Evolutionary conservation across 768 basidiomycete genomes (phyloP).

Genomic region (Boletus huronensis): DNA sequence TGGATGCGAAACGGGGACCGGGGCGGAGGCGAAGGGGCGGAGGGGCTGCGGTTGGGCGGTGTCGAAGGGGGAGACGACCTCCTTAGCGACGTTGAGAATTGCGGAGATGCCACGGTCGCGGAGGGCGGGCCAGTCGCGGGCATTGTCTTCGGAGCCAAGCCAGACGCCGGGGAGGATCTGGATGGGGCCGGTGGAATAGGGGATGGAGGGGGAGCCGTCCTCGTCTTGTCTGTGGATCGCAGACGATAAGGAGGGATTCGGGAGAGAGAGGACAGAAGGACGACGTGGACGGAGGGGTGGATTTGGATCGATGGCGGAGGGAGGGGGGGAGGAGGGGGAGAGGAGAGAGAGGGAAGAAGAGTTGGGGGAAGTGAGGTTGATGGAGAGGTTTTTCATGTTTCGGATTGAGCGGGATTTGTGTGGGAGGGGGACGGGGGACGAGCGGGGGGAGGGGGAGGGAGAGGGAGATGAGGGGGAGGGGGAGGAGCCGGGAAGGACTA

Average conservation of each 20-base stretch:
- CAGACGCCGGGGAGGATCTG: conserved; percentile 84
- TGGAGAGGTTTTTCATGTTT: conserved; percentile 77
- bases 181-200: conserved; percentile 78
- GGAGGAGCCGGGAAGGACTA: conserved; percentile 30
- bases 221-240: conserved; percentile 64
- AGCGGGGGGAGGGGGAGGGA: background rate
- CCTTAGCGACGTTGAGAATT: conserved; percentile 91
- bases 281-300: conserved; percentile 47
- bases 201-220: conserved; percentile 54
- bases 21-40: conserved; percentile 65
- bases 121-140: conserved; percentile 73
- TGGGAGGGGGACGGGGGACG: conserved; percentile 24
- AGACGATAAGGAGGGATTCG: conserved; percentile 46
- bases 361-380: conserved; percentile 59
- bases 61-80: conserved; percentile 75
- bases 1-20: conserved; percentile 47
- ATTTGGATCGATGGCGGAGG: conserved; percentile 33
- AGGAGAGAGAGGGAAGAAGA: conserved; percentile 52
- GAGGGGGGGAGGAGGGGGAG: conserved; percentile 33
- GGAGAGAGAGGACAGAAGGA: conserved; percentile 71
- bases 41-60: conserved; percentile 42
- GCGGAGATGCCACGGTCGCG: conserved; percentile 69
- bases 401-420: conserved; percentile 46
- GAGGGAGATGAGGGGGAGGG: conserved; percentile 28
- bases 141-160: conserved; percentile 92